Evolutionary conservation across 116 monocot species (phyloP).

Genomic region (Posidonia oceanica): DNA sequence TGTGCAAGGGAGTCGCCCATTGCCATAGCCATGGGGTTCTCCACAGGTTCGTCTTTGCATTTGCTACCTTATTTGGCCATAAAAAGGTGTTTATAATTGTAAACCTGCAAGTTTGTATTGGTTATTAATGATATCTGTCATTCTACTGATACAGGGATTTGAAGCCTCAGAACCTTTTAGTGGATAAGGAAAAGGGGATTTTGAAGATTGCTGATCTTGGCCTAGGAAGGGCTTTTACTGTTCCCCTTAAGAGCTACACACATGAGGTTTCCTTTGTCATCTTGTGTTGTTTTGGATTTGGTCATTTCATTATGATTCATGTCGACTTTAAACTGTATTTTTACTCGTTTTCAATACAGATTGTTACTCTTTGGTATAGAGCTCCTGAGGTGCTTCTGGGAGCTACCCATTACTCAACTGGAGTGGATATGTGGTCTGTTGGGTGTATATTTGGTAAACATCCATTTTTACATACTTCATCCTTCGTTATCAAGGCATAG

Average conservation of each 20-base stretch:
- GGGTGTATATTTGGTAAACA: constrained; percentile 95
- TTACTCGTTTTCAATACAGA: constrained; percentile 29
- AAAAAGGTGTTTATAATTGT: not conserved
- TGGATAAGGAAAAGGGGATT: constrained; percentile 90
- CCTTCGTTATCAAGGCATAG: not conserved
- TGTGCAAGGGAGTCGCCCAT: constrained; percentile 94
- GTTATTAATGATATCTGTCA: too few relatives aligned
- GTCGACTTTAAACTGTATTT: not conserved
- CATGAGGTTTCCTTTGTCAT: constrained; percentile 48
- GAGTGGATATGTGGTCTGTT: constrained; percentile 98
- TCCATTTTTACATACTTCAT: not conserved
- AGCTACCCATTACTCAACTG: constrained; percentile 76
- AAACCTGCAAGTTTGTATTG: not conserved
- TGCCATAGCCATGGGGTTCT: constrained; percentile 96
- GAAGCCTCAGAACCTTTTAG: constrained; percentile 93
- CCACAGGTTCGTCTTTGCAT: constrained; percentile 48
- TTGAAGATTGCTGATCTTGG: constrained; percentile 97
- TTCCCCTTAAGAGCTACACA: constrained; percentile 96
- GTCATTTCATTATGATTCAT: too few relatives aligned
- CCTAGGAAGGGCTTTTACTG: constrained; percentile 78
- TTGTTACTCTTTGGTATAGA: constrained; percentile 99
- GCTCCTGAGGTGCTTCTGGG: constrained; percentile 94
- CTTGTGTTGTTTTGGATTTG: not conserved
- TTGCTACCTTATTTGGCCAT: not conserved
- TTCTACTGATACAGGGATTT: constrained; percentile 54